Base-by-base conservation (phyloP, 1,284 basidiomycete species). In the Flammula alnicola region DNA sequence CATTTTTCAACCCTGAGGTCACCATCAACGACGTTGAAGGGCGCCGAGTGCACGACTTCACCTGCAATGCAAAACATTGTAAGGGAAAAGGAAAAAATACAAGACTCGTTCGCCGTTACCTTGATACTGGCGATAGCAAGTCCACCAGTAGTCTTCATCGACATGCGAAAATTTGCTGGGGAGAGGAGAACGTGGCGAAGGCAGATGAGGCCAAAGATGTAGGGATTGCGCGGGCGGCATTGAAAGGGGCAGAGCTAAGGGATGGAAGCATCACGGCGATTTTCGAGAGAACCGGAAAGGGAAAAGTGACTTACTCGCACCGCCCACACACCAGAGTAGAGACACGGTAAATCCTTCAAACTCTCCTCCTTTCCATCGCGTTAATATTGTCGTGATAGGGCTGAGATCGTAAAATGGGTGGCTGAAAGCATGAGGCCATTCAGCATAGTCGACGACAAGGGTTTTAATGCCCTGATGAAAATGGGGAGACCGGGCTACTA, bases 151-250 rank as follows among this genome's bases (percentile, higher is more conserved):
- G 74, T 46, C 57, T 76, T 45, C 43, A 43, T 2, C 61, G 60
- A 29, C 73, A 77, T 57, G 65, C 66, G 0, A 57, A 52, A 33
- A 50, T 39, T 2, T 77, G 74, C 52, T 76, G 66, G 68, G 71
- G 70, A 3, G 44, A 60, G 3, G 67, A 70, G 19, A 54, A 54
- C 0, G 31, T 73, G 6, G 42, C 57, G 8, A 55, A 55, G 0
- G 65, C 66, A 5, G 48, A 58, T 17, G 49, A 52, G 11, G 51
- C 53, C 0, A 49, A 44, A 5, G 44, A 60, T 44, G 47, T 52
- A 1, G 42, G 44, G 2, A 47, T 49, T 17, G 55, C 55, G 6
- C 52, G 49, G 1, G 43, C 56, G 6, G 38, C 33, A 54, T 7
- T 58, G 12, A 47, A 36, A 25, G 50, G 40, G 8, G 16, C 36